Conservation (phyloP, 768 basidiomycete species). For the Russula sp. region DNA sequence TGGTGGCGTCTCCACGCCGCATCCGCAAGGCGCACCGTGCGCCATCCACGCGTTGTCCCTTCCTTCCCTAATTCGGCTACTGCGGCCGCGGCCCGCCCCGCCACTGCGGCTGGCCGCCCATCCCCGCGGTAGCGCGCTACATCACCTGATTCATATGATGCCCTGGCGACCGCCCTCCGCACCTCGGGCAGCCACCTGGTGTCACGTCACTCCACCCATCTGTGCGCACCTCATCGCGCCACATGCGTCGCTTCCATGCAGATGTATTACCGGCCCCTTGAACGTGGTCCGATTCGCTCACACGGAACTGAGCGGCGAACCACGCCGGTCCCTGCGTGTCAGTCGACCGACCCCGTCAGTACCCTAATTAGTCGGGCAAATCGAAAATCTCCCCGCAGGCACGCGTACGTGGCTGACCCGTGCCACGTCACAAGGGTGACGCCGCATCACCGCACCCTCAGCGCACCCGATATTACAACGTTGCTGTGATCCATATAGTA, state of each 20-base stretch:
- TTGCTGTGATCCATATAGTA: slow-evolving; percentile 14
- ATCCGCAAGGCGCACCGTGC: slow-evolving; percentile 23
- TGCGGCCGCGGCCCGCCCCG: slow-evolving; percentile 20
- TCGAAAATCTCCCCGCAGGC: slow-evolving; percentile 7
- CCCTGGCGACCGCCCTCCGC: slow-evolving; percentile 16
- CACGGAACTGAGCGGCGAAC: slow-evolving; percentile 3
- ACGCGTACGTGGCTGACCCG: slow-evolving; percentile 9
- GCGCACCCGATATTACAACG: slow-evolving; percentile 20
- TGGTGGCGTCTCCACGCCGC: slow-evolving; percentile 22
- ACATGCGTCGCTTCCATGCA: slow-evolving; percentile 19
- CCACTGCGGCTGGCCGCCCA: slow-evolving; percentile 2
- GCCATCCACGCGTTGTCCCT: slow-evolving; percentile 21
- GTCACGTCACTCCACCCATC: slow-evolving; percentile 13
- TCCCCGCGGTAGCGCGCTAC: slow-evolving; percentile 12
- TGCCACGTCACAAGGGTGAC: slow-evolving; percentile 20
- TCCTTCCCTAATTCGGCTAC: slow-evolving; percentile 17
- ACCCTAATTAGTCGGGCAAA: slow-evolving; percentile 5
- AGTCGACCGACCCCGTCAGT: slow-evolving; percentile 4
- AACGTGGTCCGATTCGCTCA: slow-evolving; percentile 5
- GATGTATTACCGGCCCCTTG: slow-evolving; percentile 14
- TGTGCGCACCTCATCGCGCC: slow-evolving; percentile 15
- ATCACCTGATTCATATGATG: slow-evolving; percentile 17
- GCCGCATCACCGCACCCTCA: slow-evolving; percentile 23
- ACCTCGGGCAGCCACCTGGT: slow-evolving; percentile 10
- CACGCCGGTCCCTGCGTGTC: slow-evolving; percentile 7